phyloP scores from a whole-genome alignment of 345 rosid species.

The Bruguiera parviflora region DNA sequence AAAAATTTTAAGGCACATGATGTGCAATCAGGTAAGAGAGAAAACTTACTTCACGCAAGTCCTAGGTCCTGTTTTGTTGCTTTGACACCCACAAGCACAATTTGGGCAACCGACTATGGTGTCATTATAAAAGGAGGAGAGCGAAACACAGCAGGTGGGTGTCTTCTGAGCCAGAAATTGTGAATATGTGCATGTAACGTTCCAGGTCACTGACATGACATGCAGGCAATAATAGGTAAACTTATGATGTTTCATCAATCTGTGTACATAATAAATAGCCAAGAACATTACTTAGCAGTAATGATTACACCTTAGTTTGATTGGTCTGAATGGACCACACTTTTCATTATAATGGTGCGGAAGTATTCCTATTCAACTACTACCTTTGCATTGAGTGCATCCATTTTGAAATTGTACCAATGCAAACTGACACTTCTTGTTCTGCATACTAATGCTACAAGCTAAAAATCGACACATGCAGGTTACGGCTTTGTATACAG shows the following conservation, averaged over 20 bases:
- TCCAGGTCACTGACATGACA: constrained; percentile 33
- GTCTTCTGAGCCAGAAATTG: constrained; percentile 36
- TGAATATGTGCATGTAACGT: constrained; percentile 32
- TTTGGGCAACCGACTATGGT: constrained; percentile 28
- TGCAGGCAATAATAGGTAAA: constrained; percentile 1
- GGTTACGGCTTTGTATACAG: too few relatives aligned
- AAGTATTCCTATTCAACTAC: background rate
- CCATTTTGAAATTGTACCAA: too few relatives aligned
- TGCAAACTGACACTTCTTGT: too few relatives aligned
- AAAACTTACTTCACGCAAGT: constrained; percentile 26
- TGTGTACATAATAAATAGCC: too few relatives aligned
- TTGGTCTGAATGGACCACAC: background rate
- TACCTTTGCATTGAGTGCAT: background rate
- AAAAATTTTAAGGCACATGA: background rate
- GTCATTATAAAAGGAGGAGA: constrained; percentile 30
- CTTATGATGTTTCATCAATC: background rate
- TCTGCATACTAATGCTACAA: background rate
- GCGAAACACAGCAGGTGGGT: constrained; percentile 32
- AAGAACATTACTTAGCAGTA: background rate
- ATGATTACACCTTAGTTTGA: background rate
- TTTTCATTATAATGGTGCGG: background rate
- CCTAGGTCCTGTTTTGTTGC: constrained; percentile 18
- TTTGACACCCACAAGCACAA: constrained; percentile 35
- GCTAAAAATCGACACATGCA: background rate
- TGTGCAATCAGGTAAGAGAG: background rate